Conservation (phyloP, 345 rosid species). For the Acer negundo region DNA sequence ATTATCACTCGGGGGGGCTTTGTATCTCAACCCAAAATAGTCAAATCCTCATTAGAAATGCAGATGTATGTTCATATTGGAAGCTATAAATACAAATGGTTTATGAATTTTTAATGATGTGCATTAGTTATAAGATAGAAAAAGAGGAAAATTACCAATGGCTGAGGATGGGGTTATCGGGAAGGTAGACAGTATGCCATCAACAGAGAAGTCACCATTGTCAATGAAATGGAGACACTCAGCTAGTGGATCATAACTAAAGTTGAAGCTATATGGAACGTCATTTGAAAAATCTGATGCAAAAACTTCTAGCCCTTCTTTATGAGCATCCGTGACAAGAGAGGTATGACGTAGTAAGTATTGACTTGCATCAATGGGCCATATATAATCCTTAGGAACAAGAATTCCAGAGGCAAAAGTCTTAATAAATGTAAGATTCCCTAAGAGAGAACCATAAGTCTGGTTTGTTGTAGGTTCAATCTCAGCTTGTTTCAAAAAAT, state of each 20-base stretch:
- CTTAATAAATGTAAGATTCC: constrained; percentile 72
- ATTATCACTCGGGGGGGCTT: neutral
- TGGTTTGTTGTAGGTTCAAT: constrained; percentile 77
- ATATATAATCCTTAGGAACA: constrained; percentile 81
- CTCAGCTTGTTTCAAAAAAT: constrained; percentile 48
- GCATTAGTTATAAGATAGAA: neutral
- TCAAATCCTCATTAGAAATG: neutral
- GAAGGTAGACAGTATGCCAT: constrained; percentile 86
- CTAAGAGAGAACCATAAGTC: constrained; percentile 60
- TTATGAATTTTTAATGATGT: constrained; percentile 15
- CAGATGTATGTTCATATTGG: neutral
- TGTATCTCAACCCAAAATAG: neutral
- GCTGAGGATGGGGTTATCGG: constrained; percentile 81
- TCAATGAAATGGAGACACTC: constrained; percentile 70
- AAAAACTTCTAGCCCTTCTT: constrained; percentile 77
- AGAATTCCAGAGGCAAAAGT: constrained; percentile 93
- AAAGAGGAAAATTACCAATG: constrained; percentile 49
- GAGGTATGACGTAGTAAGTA: constrained; percentile 60
- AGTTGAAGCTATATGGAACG: constrained; percentile 64
- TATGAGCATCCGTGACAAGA: constrained; percentile 81
- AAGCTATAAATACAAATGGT: neutral
- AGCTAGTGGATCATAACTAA: constrained; percentile 77
- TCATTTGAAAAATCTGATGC: constrained; percentile 83
- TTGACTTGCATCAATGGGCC: constrained; percentile 46
- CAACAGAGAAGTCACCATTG: constrained; percentile 84